Base-by-base conservation (phyloP, 805 yeast species). In the Metschnikowia similis region DNA sequence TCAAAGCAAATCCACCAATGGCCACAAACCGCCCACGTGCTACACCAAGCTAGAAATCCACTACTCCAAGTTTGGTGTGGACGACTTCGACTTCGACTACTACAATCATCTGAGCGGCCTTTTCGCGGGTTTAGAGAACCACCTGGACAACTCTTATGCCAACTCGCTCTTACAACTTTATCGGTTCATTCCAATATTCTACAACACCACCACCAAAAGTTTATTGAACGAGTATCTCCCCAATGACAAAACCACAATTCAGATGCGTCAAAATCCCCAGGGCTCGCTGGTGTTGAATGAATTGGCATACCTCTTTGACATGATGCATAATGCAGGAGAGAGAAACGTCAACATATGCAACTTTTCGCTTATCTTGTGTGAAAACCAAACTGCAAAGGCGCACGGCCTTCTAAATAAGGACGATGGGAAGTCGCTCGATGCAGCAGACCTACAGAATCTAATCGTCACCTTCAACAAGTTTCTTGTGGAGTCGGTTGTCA, bases 41-140 rank as follows among this genome's bases (percentile, higher is more conserved):
- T 92, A 85, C 69, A 73, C 83, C 37, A 81, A 83, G 57, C 72
- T 89, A 41, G 87, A 85, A 52, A 87, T 92, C 48, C 79, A 85
- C 38, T 92, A 91, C 66, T 87, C 95, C 49, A 84, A 81, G 59
- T 92, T 89, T 66, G 99, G 99, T 28, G 90, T 94, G 30, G 89
- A 86, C 57, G 97, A 90, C 65, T 94, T 94, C 68, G 97, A 92
- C 69, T 92, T 94, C 64, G 84, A 80, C 48, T 85, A 83, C 59
- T 92, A 86, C 71, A 92, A 92, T 63, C 74, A 75, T 36, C 87
- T 97, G 0, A 44, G 38, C 14, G 84, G 74, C 48, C 43, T 50
- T 4, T 64, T 55, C 45, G 81, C 97, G 1, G 97, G 98, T 0
- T 72, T 92, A n/a, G 98, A 94, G 65, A 85, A 90, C 8, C 94